Evolutionary conservation across 441 rosid genomes (phyloP).

Genomic region (Gossypium schwendimanii): DNA sequence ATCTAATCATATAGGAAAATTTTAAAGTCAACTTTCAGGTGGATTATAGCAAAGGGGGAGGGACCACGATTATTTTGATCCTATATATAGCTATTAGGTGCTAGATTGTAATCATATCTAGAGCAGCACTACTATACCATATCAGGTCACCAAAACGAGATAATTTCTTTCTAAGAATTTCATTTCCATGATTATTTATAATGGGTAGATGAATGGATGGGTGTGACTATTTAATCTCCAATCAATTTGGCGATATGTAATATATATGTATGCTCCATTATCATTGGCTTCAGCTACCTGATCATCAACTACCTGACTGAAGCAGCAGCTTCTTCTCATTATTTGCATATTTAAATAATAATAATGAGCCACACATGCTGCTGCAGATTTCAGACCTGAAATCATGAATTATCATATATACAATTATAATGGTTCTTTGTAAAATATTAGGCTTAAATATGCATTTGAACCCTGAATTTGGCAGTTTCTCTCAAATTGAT

Average conservation of each 20-base stretch:
- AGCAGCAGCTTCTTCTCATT: not conserved
- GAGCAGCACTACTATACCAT: not conserved
- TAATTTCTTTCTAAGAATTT: not conserved
- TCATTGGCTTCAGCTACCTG: not conserved
- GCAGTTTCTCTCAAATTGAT: too few species aligned
- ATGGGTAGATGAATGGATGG: not conserved
- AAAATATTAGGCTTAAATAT: too few species aligned
- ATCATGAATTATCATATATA: too few species aligned
- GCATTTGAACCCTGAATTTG: too few species aligned
- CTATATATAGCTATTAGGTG: not conserved
- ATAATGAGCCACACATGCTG: conserved; percentile 8
- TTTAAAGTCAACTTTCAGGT: not conserved
- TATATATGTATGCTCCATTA: not conserved
- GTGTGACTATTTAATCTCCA: not conserved
- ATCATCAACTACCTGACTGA: not conserved
- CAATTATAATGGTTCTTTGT: too few species aligned
- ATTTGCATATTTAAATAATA: not conserved
- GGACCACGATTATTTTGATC: conserved; percentile 3
- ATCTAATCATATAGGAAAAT: not conserved
- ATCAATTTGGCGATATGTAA: not conserved
- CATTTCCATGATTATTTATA: not conserved
- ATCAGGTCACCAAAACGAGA: not conserved
- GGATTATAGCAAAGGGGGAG: conserved; percentile 6
- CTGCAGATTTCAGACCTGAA: not conserved
- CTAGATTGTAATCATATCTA: not conserved